Base-by-base conservation (phyloP, 164 flowering plant genomes). In the Tinospora cordifolia region DNA sequence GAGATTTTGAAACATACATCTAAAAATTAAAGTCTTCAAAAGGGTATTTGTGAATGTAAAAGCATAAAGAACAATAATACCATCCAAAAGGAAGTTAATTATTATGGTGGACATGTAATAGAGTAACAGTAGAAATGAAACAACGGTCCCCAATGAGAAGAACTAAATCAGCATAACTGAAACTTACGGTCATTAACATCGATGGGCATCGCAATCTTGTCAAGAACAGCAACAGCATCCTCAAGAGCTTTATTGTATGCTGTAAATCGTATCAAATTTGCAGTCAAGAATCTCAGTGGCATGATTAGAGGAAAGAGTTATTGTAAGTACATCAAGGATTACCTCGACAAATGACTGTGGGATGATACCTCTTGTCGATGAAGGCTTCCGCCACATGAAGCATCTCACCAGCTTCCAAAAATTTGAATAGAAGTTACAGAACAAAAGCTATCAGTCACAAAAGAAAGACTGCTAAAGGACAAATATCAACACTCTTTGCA, bases 361-460 rank as follows among this genome's bases (percentile, higher is more conserved):
- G 98, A 75, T 93, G 98, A 78, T 83, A 91, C 26, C 72, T 87
- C 76, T 91, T 91, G 74, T 88, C 87, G 75, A 93, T 83, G 76
- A 90, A 93, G 27, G 93, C 98, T 83, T 93, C 96, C 0, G 94
- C 97, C 66, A 93, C 97, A 81, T 93, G 98, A 57, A 93, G 91
- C 98, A 93, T 93, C 82, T 93, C 98, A 70, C 98, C 98, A 83
- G 97, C 97, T 93, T 51, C 71, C 79, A 44, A 46, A 76, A 66
- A 69, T 54, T 2, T 24, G 11, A 63, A 15, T 12, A 67, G 36
- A 30, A 30, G 36, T 30, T 30, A 30, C 36, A 30, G 36, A 65
- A 6, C 39, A 21, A 19, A 72, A 67, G 68, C 21, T 51, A 59
- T 68, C 70, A 78, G 69, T 49, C 7, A 9, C 60, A 44, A 57